Conservation (phyloP, 345 rosid genomes). For the Reutealis trisperma region DNA sequence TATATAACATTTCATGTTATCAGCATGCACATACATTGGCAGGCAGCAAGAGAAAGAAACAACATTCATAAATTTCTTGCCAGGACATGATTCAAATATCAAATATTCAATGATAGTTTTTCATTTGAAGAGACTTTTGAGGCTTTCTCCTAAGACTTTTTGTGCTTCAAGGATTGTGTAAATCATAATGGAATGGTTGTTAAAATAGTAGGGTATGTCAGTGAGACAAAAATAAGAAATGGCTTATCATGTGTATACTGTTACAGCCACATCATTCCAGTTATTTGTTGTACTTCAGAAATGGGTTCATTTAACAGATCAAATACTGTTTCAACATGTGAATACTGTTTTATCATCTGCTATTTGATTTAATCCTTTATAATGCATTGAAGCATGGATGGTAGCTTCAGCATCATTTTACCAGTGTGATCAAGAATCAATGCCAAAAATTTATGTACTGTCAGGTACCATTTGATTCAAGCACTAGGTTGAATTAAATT, state of each 20-base stretch:
- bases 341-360: too few relatives aligned
- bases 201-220: background rate
- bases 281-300: background rate
- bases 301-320: background rate
- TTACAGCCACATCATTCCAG: background rate
- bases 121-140: background rate
- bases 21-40: conserved; percentile 1
- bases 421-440: background rate
- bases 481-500: background rate
- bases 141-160: background rate
- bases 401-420: background rate
- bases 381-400: background rate
- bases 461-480: background rate
- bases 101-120: background rate
- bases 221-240: background rate
- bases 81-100: conserved; percentile 7
- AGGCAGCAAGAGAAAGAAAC: conserved; percentile 5
- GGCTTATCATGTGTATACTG: background rate
- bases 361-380: background rate
- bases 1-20: conserved; percentile 32
- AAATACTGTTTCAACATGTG: background rate
- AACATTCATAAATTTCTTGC: conserved; percentile 6
- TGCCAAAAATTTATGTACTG: background rate
- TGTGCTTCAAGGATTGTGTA: background rate
- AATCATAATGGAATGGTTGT: background rate